A percentile compares a stretch with the other conserved stretches of the same genome.
Conservation (phyloP, 805 yeast genomes). For the Tetrapisispora iriomotensis region DNA sequence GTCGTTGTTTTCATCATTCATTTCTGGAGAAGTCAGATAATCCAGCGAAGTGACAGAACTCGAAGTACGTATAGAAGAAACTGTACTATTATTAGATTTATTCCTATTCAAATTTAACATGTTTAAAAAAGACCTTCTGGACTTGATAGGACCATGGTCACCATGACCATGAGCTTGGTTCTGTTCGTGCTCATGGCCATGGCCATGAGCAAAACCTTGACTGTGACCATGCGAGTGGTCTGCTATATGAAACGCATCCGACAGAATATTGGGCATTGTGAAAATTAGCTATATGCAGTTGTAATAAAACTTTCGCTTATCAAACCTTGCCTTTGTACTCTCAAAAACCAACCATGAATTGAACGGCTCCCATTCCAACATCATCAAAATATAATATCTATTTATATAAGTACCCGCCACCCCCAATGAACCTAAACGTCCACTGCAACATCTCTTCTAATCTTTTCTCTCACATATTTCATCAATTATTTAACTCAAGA, state of each 20-base stretch:
- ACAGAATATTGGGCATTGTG: not conserved
- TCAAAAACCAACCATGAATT: too few species aligned
- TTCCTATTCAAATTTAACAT: not conserved
- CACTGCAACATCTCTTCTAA: too few species aligned
- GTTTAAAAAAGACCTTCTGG: not conserved
- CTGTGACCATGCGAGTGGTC: not conserved
- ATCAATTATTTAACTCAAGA: too few species aligned
- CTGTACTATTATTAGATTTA: not conserved
- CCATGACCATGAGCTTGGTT: not conserved
- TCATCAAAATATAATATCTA: too few species aligned
- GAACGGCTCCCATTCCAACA: too few species aligned
- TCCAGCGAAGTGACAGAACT: slow-evolving; percentile 3
- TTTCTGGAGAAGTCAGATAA: slow-evolving; percentile 9
- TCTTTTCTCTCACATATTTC: too few species aligned
- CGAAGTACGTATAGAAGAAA: not conserved
- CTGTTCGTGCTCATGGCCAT: not conserved
- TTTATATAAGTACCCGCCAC: too few species aligned
- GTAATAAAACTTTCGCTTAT: too few species aligned
- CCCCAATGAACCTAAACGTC: too few species aligned
- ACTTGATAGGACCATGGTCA: not conserved
- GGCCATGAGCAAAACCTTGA: not conserved
- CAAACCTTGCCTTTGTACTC: too few species aligned
- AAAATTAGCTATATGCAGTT: too few species aligned
- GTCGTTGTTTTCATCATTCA: not conserved
- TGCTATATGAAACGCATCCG: not conserved